Conservation (phyloP, 208 protist genomes). For the Crithidia acanthocephali region DNA sequence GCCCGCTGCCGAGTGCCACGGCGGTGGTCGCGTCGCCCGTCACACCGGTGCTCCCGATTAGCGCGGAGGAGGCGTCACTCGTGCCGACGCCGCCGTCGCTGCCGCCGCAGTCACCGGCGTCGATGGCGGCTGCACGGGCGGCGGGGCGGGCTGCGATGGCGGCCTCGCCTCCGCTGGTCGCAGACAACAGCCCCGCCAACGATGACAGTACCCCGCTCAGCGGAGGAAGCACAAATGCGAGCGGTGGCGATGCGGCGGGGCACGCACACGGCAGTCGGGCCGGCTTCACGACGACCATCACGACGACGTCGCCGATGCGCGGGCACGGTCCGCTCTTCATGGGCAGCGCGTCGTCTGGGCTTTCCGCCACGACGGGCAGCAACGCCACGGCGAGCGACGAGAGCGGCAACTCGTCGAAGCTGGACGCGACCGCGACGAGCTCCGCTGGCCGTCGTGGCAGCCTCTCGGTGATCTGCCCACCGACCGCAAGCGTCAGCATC, state of each 20-base stretch:
- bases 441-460: constrained; percentile 8
- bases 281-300: background rate
- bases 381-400: background rate
- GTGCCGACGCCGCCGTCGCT: background rate
- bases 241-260: background rate
- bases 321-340: background rate
- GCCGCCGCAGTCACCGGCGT: constrained; percentile 4
- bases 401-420: background rate
- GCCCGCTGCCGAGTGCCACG: background rate
- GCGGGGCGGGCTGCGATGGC: background rate
- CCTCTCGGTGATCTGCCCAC: constrained; percentile 5
- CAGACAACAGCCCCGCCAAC: background rate
- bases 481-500: background rate
- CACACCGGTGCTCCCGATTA: background rate
- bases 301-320: background rate
- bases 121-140: background rate
- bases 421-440: background rate
- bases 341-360: background rate
- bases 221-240: background rate
- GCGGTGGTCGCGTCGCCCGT: background rate
- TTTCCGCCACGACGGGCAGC: background rate
- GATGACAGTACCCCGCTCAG: background rate
- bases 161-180: background rate
- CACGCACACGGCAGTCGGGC: background rate
- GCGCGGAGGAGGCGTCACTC: background rate